Percentiles rank a stretch among this genome's conserved stretches.
Evolutionary conservation across 2,329 filamentous ascomycete genomes (phyloP).

Genomic region (Aspergillus persii): DNA sequence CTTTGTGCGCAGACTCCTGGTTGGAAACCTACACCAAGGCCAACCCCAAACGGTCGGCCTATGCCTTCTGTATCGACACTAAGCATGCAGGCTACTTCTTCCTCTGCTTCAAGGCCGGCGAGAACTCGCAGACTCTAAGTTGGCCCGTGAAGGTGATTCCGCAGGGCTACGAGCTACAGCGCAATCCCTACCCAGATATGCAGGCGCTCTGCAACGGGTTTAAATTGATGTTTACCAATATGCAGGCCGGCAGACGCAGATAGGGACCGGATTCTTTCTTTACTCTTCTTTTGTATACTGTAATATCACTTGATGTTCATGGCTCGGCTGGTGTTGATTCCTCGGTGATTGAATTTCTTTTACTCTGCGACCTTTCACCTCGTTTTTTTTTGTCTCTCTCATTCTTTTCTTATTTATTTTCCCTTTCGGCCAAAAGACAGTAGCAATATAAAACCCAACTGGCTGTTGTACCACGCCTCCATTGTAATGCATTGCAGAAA

Average conservation of each 20-base stretch:
- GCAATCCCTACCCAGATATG: constrained; percentile 91
- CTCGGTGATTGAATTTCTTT: constrained; percentile 1
- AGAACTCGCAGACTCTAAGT: constrained; percentile 67
- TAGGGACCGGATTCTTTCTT: constrained; percentile 1
- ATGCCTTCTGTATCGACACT: constrained; percentile 91
- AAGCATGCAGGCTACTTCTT: constrained; percentile 93
- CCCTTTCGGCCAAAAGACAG: background rate
- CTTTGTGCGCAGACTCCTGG: constrained; percentile 72
- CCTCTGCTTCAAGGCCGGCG: constrained; percentile 92
- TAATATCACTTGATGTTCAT: background rate
- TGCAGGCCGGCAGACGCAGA: constrained; percentile 45
- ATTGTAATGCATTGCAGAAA: no score
- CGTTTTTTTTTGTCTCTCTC: background rate
- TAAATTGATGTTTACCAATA: constrained; percentile 76
- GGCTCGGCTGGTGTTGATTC: background rate
- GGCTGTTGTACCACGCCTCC: no score
- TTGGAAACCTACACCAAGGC: constrained; percentile 92
- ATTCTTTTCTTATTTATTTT: background rate
- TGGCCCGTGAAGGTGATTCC: constrained; percentile 91
- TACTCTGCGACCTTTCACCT: background rate
- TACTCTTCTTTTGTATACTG: constrained; percentile 10
- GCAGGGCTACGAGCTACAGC: constrained; percentile 87
- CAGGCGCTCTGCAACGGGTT: constrained; percentile 93
- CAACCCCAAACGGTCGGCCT: constrained; percentile 89
- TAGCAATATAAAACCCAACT: background rate